These are phyloP conservation scores for Emiliania huxleyi DNA, from an alignment of 78 protist species.

Conservation along the genomic window DNA sequence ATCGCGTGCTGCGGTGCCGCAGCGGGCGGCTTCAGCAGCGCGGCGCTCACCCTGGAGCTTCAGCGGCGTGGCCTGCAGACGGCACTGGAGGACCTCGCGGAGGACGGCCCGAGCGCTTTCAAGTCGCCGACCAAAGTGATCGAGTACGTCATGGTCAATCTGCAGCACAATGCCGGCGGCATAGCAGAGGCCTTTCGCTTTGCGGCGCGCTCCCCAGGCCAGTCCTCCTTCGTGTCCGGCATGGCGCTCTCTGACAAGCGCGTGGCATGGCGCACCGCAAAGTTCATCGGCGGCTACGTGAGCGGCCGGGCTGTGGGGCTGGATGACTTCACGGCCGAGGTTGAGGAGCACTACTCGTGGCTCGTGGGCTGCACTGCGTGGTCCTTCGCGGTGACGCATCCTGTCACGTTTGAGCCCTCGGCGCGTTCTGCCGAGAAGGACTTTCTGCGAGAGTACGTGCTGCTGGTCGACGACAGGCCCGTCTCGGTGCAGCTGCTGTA, in stretches of 20 bases:
- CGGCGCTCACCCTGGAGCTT: too few species aligned
- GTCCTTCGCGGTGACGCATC: background rate
- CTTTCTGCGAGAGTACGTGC: background rate
- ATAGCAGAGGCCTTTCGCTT: background rate
- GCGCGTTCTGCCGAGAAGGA: background rate
- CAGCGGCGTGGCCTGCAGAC: background rate
- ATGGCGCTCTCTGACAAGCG: background rate
- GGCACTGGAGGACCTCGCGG: background rate
- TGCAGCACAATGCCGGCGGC: background rate
- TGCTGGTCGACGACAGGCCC: background rate
- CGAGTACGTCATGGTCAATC: background rate
- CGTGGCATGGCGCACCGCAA: background rate
- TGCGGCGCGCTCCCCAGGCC: background rate
- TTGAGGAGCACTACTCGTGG: background rate
- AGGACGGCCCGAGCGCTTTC: background rate
- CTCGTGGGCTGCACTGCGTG: background rate
- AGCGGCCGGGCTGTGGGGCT: background rate
- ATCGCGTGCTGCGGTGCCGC: too few species aligned
- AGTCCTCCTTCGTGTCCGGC: background rate
- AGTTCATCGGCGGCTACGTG: background rate
- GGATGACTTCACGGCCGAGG: background rate
- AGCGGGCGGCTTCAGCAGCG: too few species aligned
- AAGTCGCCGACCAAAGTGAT: background rate
- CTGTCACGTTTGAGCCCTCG: background rate
- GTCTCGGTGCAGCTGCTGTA: background rate